These are phyloP conservation scores for Penicillium daleae DNA, from an alignment of 495 filamentous ascomycete genomes.

Conservation along the genomic window DNA sequence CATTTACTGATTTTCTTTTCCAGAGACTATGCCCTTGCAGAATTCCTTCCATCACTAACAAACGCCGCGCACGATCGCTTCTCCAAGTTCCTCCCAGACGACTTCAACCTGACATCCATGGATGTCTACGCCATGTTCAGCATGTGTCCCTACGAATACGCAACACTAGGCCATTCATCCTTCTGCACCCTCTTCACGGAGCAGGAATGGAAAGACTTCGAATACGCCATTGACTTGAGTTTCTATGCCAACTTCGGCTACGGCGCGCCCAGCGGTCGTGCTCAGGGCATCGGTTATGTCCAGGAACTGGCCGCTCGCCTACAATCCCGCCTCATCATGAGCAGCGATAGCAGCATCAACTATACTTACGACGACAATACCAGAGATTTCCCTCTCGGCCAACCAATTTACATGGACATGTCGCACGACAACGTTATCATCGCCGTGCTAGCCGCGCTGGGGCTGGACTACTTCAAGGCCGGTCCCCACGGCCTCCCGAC, in stretches of 20 bases:
- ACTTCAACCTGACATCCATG: constrained; percentile 52
- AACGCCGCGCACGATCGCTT: not conserved
- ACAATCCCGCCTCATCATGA: not conserved
- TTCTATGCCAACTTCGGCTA: not conserved
- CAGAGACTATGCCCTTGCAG: not conserved
- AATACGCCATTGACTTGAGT: not conserved
- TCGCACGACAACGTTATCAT: not conserved
- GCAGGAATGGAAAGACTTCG: not conserved
- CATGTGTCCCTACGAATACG: constrained; percentile 42
- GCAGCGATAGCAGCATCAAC: not conserved
- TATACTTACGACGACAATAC: not conserved
- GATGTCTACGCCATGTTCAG: constrained; percentile 60
- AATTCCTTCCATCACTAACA: not conserved
- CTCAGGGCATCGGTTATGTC: not conserved
- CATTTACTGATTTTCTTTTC: not conserved
- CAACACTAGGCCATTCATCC: constrained; percentile 32
- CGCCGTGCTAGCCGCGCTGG: not conserved
- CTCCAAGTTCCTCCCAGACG: constrained; percentile 22
- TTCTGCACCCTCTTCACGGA: constrained; percentile 42
- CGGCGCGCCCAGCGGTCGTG: not conserved
- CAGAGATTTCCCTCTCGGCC: not conserved
- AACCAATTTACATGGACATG: constrained; percentile 3
- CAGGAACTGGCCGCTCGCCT: not conserved
- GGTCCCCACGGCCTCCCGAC: not conserved
- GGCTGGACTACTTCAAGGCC: not conserved